Evolutionary conservation across 2,329 filamentous ascomycete genomes (phyloP), one percentile per base, ranked within the genome.

Genomic region (Exophiala bonariae): DNA sequence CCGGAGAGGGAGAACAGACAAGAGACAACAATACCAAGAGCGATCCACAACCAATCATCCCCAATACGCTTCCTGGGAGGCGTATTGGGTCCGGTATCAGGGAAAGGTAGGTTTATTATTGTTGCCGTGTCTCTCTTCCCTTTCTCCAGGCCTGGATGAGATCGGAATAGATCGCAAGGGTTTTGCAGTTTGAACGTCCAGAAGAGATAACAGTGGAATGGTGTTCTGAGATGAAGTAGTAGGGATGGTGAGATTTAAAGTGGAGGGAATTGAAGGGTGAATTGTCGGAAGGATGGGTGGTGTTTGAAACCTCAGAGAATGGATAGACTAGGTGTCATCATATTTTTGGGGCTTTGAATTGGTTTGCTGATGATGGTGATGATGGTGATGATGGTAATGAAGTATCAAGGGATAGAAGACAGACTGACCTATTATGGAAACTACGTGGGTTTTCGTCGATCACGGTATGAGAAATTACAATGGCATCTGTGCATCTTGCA

Each of bases 301-400:
- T 6, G 6, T 34, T 31, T 9, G 28, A 31, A 67, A 66, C 67
- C 56, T 79, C 76, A 66, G 79, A 76, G 77, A 80, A 80, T 80
- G 77, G 77, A 80, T 80, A 75, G 74, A 79, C 76, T 79, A 66
- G 72, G 70, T 77, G 74, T 78, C 77, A 77, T 80, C 76, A 73
- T 77, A 59, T 67, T 68, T 59, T 32, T 31, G 59, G 37, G 55
- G 40, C 22, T 43, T 38, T 9, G 10, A 23, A 4, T 77, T 7
- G 32, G 6, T 6, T 80, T 60, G 61, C 83, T 39, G 70, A 84
- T 6, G 6, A 14, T 34, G 32, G 32, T 34, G 32, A 34, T 6
- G 23, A 11, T 26, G 23, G 23, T 26, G 23, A 11, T 26, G 23
- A 26, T 26, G 11, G 23, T 26, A 6, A 11, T 11, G 23, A 26